Percentiles rank a stretch among this genome's conserved stretches.
Evolutionary conservation across 129 eudicot species (phyloP).

Genomic region (Artemisia annua): DNA sequence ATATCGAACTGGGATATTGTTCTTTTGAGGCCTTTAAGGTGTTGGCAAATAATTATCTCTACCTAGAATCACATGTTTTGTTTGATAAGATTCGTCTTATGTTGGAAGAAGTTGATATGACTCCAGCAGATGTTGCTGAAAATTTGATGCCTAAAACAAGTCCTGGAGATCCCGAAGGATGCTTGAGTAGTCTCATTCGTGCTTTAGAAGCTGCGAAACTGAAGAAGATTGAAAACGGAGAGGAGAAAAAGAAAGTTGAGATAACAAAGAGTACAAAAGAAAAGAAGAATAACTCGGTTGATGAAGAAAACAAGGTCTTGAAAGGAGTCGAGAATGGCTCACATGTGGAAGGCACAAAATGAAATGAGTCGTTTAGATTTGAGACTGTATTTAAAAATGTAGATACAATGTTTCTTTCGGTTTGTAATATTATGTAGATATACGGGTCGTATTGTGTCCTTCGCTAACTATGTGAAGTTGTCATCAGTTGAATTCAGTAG

Average conservation of each 20-base stretch:
- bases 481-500: too few relatives aligned
- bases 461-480: too few relatives aligned
- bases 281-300: slow-evolving; percentile 14
- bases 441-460: too few relatives aligned
- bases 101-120: slow-evolving; percentile 39
- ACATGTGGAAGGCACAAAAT: not conserved
- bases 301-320: slow-evolving; percentile 14
- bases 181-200: slow-evolving; percentile 31
- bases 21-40: slow-evolving; percentile 41
- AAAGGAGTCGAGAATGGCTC: not conserved
- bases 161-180: slow-evolving; percentile 16
- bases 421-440: too few relatives aligned
- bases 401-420: too few relatives aligned
- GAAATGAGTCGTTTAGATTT: too few relatives aligned
- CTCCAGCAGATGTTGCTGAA: slow-evolving; percentile 41
- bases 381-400: too few relatives aligned
- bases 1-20: slow-evolving; percentile 37
- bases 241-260: not conserved
- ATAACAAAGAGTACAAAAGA: slow-evolving; percentile 1
- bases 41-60: slow-evolving; percentile 36
- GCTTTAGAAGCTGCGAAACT: slow-evolving; percentile 25
- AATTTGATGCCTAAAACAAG: slow-evolving; percentile 36
- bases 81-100: slow-evolving; percentile 28
- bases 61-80: slow-evolving; percentile 30
- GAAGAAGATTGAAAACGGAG: not conserved